These are phyloP conservation scores for Gossypium raimondii DNA, from an alignment of 345 rosid species.

Conservation along the genomic window DNA sequence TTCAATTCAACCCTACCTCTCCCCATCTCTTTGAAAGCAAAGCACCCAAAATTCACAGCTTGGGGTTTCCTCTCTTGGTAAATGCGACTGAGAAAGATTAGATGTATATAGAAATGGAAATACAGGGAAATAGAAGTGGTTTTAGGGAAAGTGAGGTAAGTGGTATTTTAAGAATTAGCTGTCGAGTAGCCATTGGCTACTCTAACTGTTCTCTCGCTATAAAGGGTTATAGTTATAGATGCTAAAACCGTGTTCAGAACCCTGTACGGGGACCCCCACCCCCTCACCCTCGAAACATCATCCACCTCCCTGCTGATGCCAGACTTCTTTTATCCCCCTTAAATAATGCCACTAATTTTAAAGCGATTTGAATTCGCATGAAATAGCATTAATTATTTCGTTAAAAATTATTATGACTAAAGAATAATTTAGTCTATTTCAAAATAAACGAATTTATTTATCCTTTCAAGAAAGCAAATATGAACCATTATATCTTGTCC, in stretches of 20 bases:
- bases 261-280: not conserved
- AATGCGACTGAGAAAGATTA: constrained; percentile 16
- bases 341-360: too few relatives aligned
- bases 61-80: constrained; percentile 9
- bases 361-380: too few relatives aligned
- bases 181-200: constrained; percentile 30
- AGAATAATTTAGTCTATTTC: too few relatives aligned
- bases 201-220: not conserved
- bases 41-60: not conserved
- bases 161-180: constrained; percentile 25
- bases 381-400: too few relatives aligned
- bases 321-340: not conserved
- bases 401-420: too few relatives aligned
- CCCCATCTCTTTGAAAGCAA: constrained; percentile 36
- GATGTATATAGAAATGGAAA: constrained; percentile 27
- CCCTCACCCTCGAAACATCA: not conserved
- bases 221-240: not conserved
- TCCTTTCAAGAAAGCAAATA: too few relatives aligned
- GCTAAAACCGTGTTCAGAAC: not conserved
- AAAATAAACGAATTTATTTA: too few relatives aligned
- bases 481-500: too few relatives aligned
- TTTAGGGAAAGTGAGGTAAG: constrained; percentile 12
- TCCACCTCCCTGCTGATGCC: constrained; percentile 1
- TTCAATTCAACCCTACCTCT: constrained; percentile 87
- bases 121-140: constrained; percentile 7